Conservation (phyloP, 331 rosid species). For the Arachis monticola region DNA sequence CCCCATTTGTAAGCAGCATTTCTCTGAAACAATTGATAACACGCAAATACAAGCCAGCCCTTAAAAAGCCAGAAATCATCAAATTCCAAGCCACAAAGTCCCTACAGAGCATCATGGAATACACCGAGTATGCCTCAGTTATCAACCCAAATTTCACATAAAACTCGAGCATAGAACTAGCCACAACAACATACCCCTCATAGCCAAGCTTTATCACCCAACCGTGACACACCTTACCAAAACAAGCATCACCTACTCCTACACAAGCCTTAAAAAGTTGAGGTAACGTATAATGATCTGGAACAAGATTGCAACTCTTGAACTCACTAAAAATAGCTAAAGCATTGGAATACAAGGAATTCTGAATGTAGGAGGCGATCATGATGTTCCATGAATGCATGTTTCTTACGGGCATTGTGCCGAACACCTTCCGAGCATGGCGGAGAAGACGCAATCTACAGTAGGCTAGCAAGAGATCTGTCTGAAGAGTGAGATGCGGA, state of each 20-base stretch:
- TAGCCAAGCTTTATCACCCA: slow-evolving; percentile 63
- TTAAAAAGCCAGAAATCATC: slow-evolving; percentile 69
- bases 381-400: slow-evolving; percentile 82
- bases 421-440: slow-evolving; percentile 61
- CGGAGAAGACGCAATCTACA: slow-evolving; percentile 43
- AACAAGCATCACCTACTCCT: slow-evolving; percentile 40
- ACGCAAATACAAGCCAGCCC: slow-evolving; percentile 51
- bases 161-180: slow-evolving; percentile 58
- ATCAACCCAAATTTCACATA: slow-evolving; percentile 55
- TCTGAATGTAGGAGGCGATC: slow-evolving; percentile 53
- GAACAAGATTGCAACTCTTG: slow-evolving; percentile 41
- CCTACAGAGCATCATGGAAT: slow-evolving; percentile 50
- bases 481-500: slow-evolving; percentile 55
- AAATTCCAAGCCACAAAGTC: slow-evolving; percentile 62
- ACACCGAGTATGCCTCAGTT: slow-evolving; percentile 53
- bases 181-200: slow-evolving; percentile 51
- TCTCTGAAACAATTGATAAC: slow-evolving; percentile 55
- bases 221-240: slow-evolving; percentile 60
- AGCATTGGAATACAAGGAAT: slow-evolving; percentile 42
- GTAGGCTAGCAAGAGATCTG: slow-evolving; percentile 61
- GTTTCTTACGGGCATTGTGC: slow-evolving; percentile 54
- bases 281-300: slow-evolving; percentile 70
- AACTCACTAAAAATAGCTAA: slow-evolving; percentile 43
- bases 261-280: slow-evolving; percentile 53
- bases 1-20: slow-evolving; percentile 50